A percentile compares a stretch with the other conserved stretches of the same genome.
These are phyloP conservation scores for Elsinoe fawcettii DNA, from an alignment of 2,329 filamentous ascomycete genomes.

Conservation along the genomic window DNA sequence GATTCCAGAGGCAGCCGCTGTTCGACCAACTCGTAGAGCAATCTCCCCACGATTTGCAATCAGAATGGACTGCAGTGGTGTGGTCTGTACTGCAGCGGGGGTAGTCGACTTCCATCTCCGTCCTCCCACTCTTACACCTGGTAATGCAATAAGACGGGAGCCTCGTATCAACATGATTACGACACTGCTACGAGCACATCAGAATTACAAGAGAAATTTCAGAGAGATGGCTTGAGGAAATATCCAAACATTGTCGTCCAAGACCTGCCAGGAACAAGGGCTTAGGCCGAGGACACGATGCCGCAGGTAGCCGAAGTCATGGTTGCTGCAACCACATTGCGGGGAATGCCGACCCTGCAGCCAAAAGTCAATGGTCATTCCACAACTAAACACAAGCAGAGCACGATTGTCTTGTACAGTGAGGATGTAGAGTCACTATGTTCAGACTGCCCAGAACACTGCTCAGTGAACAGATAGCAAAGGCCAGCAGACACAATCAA, in stretches of 20 bases:
- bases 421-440: too few relatives aligned
- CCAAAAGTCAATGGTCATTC: not conserved
- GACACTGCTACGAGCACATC: not conserved
- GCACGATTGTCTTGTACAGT: too few relatives aligned
- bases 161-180: not conserved
- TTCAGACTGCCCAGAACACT: too few relatives aligned
- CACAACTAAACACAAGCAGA: too few relatives aligned
- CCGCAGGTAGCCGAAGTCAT: slow-evolving; percentile 8
- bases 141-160: not conserved
- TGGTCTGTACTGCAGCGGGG: slow-evolving; percentile 17
- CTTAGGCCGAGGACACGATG: slow-evolving; percentile 1
- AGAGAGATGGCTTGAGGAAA: not conserved
- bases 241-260: not conserved
- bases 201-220: not conserved
- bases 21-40: slow-evolving; percentile 83
- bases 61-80: slow-evolving; percentile 57
- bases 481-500: not conserved
- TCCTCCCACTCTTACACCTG: not conserved
- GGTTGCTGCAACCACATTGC: not conserved
- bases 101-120: slow-evolving; percentile 23
- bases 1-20: slow-evolving; percentile 81
- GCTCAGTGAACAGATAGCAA: too few relatives aligned
- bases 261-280: not conserved
- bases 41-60: slow-evolving; percentile 98
- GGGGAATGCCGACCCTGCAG: not conserved